Evolutionary conservation across 208 protist genomes (phyloP), one percentile per base, ranked within the genome.

Genomic region (Crithidia mellificae): DNA sequence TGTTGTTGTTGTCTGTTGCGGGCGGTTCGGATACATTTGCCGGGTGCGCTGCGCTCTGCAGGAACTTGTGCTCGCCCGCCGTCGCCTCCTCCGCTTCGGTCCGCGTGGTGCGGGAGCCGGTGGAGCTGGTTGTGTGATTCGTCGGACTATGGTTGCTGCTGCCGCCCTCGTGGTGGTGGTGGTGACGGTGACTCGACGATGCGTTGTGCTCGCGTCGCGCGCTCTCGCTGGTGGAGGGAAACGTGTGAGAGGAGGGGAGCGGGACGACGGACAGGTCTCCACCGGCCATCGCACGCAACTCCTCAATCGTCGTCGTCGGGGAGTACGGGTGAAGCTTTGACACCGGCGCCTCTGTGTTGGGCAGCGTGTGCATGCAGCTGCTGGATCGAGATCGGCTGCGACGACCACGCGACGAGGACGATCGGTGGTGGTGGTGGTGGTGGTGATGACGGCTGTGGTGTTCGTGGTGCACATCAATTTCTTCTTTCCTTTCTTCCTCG

Each of bases 221-320:
- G 52, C 25, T 63, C 12, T 64, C 44, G n/a, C n/a, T n/a, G 4
- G 22, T 6, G 7, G 27, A 27, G 9, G 46, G 44, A 24, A 54
- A 51, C 3, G 44, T 34, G 6, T 52, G 44, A 17, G 39, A 14
- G 1, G 11, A 24, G 24, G 58, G 67, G 14, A 62, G 54, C 44
- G 65, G 59, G n/a, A 73, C 59, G 1, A 41, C 49, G 25, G 63
- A 54, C 12, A 75, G 36, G 56, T 80, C 75, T 7, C 75, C 75
- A 0, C 75, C 75, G 20, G 69, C 75, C 49, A 81, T 64, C 32
- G 59, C 65, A 8, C 30, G 39, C 24, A 81, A 65, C 38, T 64
- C 63, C 29, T 65, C 64, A 24, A 70, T 27, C 15, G 59, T 53
- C 32, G 68, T 72, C 2, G 44, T 44, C 9, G 47, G 41, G 17